Evolutionary conservation across 306 rosid genomes (phyloP).

Genomic region (Arachis hypogaea): DNA sequence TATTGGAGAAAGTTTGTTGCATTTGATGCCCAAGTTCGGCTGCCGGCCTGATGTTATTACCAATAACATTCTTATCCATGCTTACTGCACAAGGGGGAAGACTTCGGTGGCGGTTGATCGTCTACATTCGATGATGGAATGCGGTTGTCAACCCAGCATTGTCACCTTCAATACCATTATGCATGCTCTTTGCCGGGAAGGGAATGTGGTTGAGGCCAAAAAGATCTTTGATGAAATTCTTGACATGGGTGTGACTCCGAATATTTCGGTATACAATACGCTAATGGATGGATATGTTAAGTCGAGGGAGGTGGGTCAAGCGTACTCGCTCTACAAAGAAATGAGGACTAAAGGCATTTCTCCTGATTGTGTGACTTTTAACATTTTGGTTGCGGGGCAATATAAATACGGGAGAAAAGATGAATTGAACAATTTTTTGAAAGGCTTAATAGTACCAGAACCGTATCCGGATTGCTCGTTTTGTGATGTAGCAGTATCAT

Average conservation of each 20-base stretch:
- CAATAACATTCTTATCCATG: slow-evolving; percentile 60
- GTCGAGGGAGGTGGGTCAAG: slow-evolving; percentile 72
- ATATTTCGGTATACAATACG: slow-evolving; percentile 54
- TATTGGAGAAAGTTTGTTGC: slow-evolving; percentile 63
- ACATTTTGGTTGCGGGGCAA: slow-evolving; percentile 69
- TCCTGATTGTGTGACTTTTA: slow-evolving; percentile 76
- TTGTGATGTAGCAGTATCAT: slow-evolving; percentile 55
- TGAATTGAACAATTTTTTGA: slow-evolving; percentile 56
- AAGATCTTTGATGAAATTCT: slow-evolving; percentile 55
- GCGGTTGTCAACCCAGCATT: slow-evolving; percentile 59
- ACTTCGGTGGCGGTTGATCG: slow-evolving; percentile 52
- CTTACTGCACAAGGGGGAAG: slow-evolving; percentile 56
- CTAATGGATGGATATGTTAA: slow-evolving; percentile 77
- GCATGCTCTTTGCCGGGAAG: slow-evolving; percentile 75
- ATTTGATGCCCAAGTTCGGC: slow-evolving; percentile 62
- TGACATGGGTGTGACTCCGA: slow-evolving; percentile 47
- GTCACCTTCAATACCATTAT: slow-evolving; percentile 53
- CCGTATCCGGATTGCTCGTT: slow-evolving; percentile 49
- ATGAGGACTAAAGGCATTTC: slow-evolving; percentile 60
- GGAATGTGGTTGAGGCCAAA: slow-evolving; percentile 63
- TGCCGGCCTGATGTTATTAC: slow-evolving; percentile 59
- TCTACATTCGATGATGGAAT: slow-evolving; percentile 55
- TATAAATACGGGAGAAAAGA: slow-evolving; percentile 69
- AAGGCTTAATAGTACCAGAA: slow-evolving; percentile 47
- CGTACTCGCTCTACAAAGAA: slow-evolving; percentile 65